phyloP scores from a whole-genome alignment of 2,329 filamentous ascomycete species.

The Cladosporium oxysporum region DNA sequence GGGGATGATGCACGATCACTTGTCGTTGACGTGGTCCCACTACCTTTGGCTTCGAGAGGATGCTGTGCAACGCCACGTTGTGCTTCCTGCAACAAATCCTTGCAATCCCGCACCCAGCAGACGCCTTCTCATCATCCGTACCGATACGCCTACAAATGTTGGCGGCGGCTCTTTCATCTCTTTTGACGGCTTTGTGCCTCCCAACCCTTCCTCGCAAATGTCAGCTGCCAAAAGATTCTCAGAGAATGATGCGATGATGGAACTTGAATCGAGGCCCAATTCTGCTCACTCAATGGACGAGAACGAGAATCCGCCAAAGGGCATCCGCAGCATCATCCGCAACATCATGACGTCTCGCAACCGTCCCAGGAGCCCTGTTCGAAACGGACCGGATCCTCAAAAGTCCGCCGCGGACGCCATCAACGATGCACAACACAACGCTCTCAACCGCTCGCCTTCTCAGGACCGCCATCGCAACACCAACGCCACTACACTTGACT shows the following conservation, averaged over 20 bases:
- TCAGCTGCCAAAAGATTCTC: conserved; percentile 17
- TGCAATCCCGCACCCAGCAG: conserved; percentile 82
- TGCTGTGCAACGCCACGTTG: conserved; percentile 58
- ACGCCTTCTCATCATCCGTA: conserved; percentile 84
- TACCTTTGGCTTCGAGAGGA: conserved; percentile 73
- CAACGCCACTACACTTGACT: conserved; percentile 5
- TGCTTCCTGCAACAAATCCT: conserved; percentile 73
- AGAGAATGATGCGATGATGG: conserved; percentile 24
- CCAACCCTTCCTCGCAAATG: conserved; percentile 34
- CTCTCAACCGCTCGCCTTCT: conserved; percentile 20
- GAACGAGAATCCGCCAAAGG: conserved; percentile 23
- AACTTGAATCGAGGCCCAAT: conserved; percentile 32
- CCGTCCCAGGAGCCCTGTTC: conserved; percentile 13
- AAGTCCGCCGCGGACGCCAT: conserved; percentile 8
- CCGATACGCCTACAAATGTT: conserved; percentile 61
- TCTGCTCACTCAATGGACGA: conserved; percentile 30
- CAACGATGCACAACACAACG: conserved; percentile 13
- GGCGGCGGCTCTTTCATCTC: conserved; percentile 58
- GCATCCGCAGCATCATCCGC: conserved; percentile 38
- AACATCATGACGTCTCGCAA: conserved; percentile 38
- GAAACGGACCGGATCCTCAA: conserved; percentile 4
- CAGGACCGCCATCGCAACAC: conserved; percentile 16
- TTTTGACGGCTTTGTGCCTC: conserved; percentile 60
- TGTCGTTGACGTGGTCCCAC: conserved; percentile 75
- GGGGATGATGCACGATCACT: conserved; percentile 63